Percentiles rank a stretch among this genome's conserved stretches.
Evolutionary conservation across 2,329 filamentous ascomycete species (phyloP).

Genomic region (Diaporthe amygdali): DNA sequence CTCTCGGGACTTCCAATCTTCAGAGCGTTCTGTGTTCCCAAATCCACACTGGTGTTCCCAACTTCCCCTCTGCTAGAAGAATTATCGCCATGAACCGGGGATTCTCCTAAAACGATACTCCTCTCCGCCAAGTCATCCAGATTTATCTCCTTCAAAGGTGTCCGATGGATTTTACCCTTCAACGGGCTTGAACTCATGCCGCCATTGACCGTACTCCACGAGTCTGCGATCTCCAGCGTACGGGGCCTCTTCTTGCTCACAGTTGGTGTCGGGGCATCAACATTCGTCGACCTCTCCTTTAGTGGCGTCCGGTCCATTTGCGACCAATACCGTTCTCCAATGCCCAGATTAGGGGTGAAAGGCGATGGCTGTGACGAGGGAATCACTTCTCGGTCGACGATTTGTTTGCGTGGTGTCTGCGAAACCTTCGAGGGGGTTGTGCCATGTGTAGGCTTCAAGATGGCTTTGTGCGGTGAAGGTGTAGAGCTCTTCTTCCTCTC

Average conservation of each 20-base stretch:
- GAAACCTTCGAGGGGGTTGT: conserved; percentile 40
- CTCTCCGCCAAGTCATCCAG: conserved; percentile 12
- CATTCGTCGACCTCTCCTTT: conserved; percentile 41
- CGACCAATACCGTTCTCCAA: conserved; percentile 42
- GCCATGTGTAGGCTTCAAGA: background rate
- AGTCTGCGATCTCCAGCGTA: conserved; percentile 50
- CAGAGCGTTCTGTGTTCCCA: background rate
- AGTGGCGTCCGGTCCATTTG: conserved; percentile 42
- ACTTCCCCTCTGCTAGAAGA: background rate
- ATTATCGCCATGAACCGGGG: background rate
- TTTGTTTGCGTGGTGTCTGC: conserved; percentile 40
- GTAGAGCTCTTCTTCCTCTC: conserved; percentile 11
- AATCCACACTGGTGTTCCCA: background rate
- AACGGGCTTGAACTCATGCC: conserved; percentile 20
- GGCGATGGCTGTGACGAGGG: conserved; percentile 52
- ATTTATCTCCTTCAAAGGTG: conserved; percentile 24
- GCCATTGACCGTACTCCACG: conserved; percentile 44
- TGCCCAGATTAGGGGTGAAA: conserved; percentile 43
- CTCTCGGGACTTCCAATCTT: background rate
- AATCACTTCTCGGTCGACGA: conserved; percentile 39
- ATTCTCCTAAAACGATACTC: conserved; percentile 24
- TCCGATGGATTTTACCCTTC: background rate
- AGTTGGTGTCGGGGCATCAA: conserved; percentile 29
- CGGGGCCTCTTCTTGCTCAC: conserved; percentile 33
- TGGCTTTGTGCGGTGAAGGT: background rate